phyloP scores from a whole-genome alignment of 208 protist genomes.

The Willaertia magna region DNA sequence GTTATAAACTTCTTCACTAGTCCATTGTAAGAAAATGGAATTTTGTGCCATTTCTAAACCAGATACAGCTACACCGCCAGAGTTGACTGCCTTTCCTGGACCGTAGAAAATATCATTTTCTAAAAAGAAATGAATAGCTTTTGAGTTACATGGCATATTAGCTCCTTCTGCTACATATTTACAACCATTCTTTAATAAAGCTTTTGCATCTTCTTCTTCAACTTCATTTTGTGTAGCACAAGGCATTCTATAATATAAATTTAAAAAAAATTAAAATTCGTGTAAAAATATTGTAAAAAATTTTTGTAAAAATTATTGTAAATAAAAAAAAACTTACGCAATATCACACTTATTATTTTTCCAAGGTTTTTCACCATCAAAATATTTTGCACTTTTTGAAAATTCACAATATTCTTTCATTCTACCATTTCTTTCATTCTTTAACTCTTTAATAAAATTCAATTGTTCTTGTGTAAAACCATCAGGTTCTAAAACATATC shows the following conservation, averaged over 20 bases:
- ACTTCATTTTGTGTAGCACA: conserved; percentile 89
- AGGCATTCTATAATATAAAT: too few species aligned
- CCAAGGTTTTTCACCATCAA: conserved; percentile 50
- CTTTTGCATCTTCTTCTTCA: conserved; percentile 45
- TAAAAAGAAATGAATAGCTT: conserved; percentile 49
- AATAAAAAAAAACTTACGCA: too few species aligned
- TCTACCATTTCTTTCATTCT: conserved; percentile 43
- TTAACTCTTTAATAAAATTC: conserved; percentile 47
- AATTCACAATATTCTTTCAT: conserved; percentile 51
- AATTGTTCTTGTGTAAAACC: conserved; percentile 62
- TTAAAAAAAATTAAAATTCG: conserved; percentile 19
- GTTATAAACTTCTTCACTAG: conserved; percentile 59
- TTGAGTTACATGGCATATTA: conserved; percentile 72
- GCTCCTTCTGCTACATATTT: conserved; percentile 65
- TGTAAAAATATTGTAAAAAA: conserved; percentile 10
- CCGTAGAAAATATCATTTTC: conserved; percentile 56
- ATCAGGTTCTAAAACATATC: conserved; percentile 53
- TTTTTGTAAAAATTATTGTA: too few species aligned
- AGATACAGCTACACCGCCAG: conserved; percentile 74
- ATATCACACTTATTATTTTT: conserved; percentile 49
- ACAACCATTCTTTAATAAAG: conserved; percentile 54
- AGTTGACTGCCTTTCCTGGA: conserved; percentile 79
- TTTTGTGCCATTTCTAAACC: conserved; percentile 88
- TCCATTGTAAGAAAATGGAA: conserved; percentile 56
- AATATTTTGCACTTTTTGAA: conserved; percentile 36